These are phyloP conservation scores for Cladosporium oxysporum DNA, from an alignment of 2,329 filamentous ascomycete genomes.

Conservation along the genomic window DNA sequence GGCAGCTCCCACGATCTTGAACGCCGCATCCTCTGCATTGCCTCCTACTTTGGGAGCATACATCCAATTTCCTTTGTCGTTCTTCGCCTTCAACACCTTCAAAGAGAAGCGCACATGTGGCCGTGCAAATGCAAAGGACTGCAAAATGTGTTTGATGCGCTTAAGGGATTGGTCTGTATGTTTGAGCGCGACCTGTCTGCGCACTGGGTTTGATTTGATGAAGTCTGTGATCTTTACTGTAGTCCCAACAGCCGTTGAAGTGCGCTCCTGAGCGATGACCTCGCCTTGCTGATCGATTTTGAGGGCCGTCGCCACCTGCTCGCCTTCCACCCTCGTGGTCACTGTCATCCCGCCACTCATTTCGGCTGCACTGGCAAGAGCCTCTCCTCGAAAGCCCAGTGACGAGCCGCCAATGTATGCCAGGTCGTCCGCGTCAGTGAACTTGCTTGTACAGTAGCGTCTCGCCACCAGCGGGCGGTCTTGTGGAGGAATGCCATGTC, in stretches of 20 bases:
- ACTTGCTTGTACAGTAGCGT: slow-evolving; percentile 73
- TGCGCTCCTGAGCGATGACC: slow-evolving; percentile 41
- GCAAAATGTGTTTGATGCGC: slow-evolving; percentile 62
- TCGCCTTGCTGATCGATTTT: slow-evolving; percentile 54
- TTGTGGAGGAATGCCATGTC: slow-evolving; percentile 64
- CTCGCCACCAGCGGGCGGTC: slow-evolving; percentile 66
- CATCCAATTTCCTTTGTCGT: slow-evolving; percentile 57
- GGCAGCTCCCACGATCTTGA: slow-evolving; percentile 62
- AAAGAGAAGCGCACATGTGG: slow-evolving; percentile 63
- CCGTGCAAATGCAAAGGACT: slow-evolving; percentile 66
- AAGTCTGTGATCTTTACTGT: slow-evolving; percentile 63
- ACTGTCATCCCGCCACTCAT: slow-evolving; percentile 59
- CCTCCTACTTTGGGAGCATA: slow-evolving; percentile 60
- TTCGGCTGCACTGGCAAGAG: slow-evolving; percentile 65
- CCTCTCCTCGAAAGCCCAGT: slow-evolving; percentile 77
- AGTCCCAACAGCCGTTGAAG: slow-evolving; percentile 66
- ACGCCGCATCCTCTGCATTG: slow-evolving; percentile 58
- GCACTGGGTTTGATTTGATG: slow-evolving; percentile 63
- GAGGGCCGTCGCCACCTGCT: slow-evolving; percentile 58
- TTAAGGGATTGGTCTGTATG: slow-evolving; percentile 58
- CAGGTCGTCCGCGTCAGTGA: slow-evolving; percentile 65
- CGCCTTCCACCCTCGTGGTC: slow-evolving; percentile 63
- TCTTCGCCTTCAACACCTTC: slow-evolving; percentile 57
- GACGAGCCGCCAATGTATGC: slow-evolving; percentile 56
- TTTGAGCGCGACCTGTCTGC: slow-evolving; percentile 60